phyloP scores from a whole-genome alignment of 1,284 basidiomycete species.

The Waitea zeae region DNA sequence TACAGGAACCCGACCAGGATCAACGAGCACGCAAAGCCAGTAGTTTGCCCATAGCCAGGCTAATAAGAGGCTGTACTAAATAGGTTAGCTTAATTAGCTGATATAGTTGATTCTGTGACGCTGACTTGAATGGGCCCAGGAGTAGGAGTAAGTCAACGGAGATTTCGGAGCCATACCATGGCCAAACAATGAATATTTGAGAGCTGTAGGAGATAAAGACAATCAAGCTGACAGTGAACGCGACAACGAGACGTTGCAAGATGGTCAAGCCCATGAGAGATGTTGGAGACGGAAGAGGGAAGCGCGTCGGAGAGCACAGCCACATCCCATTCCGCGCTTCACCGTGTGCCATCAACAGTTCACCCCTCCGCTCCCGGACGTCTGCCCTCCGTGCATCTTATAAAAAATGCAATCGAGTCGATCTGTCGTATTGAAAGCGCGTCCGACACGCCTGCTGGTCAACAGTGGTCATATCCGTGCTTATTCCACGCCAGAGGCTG shows the following conservation, averaged over 20 bases:
- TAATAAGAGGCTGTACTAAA: constrained; percentile 43
- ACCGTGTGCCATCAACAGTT: no score
- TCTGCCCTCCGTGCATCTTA: no score
- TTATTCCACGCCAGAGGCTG: no score
- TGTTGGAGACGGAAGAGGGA: constrained; percentile 4
- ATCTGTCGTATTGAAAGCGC: no score
- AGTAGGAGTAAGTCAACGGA: constrained; percentile 58
- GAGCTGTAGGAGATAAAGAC: constrained; percentile 78
- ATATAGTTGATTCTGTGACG: constrained; percentile 3
- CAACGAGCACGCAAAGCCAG: constrained; percentile 58
- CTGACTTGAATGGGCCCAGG: constrained; percentile 82
- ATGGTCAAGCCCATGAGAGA: constrained; percentile 17
- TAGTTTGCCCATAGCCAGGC: constrained; percentile 79
- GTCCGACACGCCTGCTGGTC: no score
- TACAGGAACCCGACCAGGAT: constrained; percentile 71
- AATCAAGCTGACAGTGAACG: constrained; percentile 62
- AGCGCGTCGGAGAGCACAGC: background rate
- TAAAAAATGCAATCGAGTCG: no score
- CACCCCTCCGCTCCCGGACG: no score
- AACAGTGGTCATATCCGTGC: no score
- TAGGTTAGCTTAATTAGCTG: background rate
- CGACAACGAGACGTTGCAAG: constrained; percentile 47
- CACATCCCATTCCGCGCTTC: no score
- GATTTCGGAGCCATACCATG: constrained; percentile 66
- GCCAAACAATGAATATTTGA: constrained; percentile 84